phyloP scores from a whole-genome alignment of 139 green algal species.

The Chlamydomonas sp. region DNA sequence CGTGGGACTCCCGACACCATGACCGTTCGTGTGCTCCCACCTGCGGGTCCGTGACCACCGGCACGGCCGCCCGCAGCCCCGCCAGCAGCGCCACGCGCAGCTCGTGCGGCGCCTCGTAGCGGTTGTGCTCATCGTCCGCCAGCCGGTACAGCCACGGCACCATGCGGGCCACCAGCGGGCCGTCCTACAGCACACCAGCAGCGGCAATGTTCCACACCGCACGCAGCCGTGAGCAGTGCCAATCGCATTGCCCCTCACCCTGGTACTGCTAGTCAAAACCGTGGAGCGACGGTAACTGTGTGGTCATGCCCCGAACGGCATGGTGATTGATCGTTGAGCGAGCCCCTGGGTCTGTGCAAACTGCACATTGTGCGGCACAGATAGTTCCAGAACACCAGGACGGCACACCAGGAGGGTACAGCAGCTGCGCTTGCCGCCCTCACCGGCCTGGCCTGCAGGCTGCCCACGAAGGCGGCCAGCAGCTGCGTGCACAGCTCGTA shows the following conservation, averaged over 20 bases:
- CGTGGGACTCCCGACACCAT: no score
- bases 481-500: slow-evolving; percentile 22
- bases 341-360: no score
- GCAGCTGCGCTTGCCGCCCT: background rate
- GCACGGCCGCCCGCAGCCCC: slow-evolving; percentile 6
- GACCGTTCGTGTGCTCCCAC: background rate
- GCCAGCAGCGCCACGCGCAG: slow-evolving; percentile 40
- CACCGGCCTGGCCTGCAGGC: slow-evolving; percentile 9
- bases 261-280: no score
- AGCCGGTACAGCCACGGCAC: slow-evolving; percentile 63
- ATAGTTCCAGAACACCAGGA: no score
- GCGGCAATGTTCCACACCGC: no score
- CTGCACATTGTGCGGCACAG: no score
- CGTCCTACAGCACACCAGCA: slow-evolving; percentile 16
- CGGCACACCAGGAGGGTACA: background rate
- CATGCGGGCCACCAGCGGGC: slow-evolving; percentile 46
- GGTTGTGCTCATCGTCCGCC: slow-evolving; percentile 47
- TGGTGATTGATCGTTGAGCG: no score
- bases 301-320: no score
- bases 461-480: slow-evolving; percentile 43
- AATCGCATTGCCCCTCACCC: no score
- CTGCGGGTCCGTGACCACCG: background rate
- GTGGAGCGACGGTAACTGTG: no score
- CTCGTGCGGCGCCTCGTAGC: slow-evolving; percentile 4
- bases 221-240: no score